Evolutionary conservation across 768 basidiomycete genomes (phyloP), one percentile per base, ranked within the genome.

Genomic region (Amanita phalloides): DNA sequence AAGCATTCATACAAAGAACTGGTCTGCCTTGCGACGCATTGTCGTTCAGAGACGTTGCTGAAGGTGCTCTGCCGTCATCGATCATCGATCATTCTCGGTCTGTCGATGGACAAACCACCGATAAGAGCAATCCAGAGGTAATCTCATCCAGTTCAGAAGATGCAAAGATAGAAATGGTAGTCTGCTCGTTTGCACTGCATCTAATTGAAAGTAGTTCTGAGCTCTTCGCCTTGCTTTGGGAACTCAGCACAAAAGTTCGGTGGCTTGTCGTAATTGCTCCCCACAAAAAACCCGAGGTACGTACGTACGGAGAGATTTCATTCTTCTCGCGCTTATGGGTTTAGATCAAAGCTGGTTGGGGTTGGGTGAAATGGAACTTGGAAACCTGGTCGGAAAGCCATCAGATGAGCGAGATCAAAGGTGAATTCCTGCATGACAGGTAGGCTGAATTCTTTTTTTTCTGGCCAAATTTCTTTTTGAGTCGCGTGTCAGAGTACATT

Each of bases 111-210:
- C 25, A n/a, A 10, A 35, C 36, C 33, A 10, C 14, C 3, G 43
- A 6, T 56, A 53, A 33, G 55, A 48, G 17, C 42, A 37, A 14
- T 1, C 53, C 50, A 28, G 59, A 56, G 9, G 10, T 23, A 4
- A 30, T 32, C 5, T 39, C 47, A 43, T 32, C 38, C 32, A 33
- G 17, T 11, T 38, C 38, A 7, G 6, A 48, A 46, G 46, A 48
- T 23, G 53, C 54, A 17, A 53, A 54, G 37, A 62, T 79, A 38
- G 84, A 89, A 57, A 72, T 88, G 65, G 76, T 82, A 11, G 62
- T 88, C 20, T 84, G 84, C 58, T 86, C 85, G 3, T 88, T 87
- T 58, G 85, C 84, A 7, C 64, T 89, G 26, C 86, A 89, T 59
- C 78, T 89, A 33, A 63, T 86, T 30, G 76, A 78, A 42, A 72